Percentiles rank a stretch among this genome's conserved stretches.
Conservation (phyloP, 306 rosid species). For the Arachis hypogaea region DNA sequence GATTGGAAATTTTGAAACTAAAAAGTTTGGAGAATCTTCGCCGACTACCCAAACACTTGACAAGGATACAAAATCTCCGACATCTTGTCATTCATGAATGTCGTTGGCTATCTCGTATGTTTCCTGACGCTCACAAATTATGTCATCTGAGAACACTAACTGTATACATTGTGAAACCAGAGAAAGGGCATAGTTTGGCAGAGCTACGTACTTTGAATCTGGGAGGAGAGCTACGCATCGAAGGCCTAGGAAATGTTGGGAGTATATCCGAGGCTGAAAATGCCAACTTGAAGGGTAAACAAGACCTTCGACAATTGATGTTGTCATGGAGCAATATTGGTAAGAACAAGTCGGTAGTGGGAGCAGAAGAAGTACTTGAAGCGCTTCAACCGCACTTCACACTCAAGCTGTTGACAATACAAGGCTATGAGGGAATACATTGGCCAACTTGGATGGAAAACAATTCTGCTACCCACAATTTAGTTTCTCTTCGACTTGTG, state of each 20-base stretch:
- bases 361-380: no score
- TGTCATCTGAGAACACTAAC: neutral
- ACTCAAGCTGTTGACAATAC: neutral
- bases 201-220: neutral
- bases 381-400: no score
- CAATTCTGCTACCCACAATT: neutral
- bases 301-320: neutral
- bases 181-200: neutral
- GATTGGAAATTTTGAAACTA: slow-evolving; percentile 15
- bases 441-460: neutral
- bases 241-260: neutral
- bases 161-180: neutral
- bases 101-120: neutral
- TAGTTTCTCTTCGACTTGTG: no score
- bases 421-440: neutral
- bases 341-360: neutral
- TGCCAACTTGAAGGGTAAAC: slow-evolving; percentile 7
- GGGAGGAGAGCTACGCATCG: neutral
- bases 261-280: neutral
- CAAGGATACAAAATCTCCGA: neutral
- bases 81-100: slow-evolving; percentile 3
- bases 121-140: slow-evolving; percentile 17
- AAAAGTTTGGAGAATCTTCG: neutral
- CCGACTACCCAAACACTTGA: neutral
- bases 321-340: neutral